Evolutionary conservation across 352 stramenopile species (phyloP), one percentile per base, ranked within the genome.

Genomic region (Thalassiosira hispida): DNA sequence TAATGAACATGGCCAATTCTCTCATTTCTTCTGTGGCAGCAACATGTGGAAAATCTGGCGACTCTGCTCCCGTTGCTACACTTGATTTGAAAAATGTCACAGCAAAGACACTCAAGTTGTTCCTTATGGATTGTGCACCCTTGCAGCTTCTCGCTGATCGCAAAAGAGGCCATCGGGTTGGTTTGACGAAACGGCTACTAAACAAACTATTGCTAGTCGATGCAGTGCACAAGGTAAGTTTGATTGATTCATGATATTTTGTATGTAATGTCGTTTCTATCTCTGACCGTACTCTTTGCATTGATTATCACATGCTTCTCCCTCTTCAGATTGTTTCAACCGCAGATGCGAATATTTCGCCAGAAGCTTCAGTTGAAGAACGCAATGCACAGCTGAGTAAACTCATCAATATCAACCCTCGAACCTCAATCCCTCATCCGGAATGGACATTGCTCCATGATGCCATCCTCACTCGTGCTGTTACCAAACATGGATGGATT

Each of bases 401-500:
- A 60, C 33, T 83, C 1, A 70, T 92, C 12, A 77, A 74, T 20
- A 68, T 90, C 31, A 72, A 86, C 42, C 59, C 51, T 11, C 65
- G 61, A 62, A 65, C 69, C 22, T 51, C 70, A 12, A 44, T 88
- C 14, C 90, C 90, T 27, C 87, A 94, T 85, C 65, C 79, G 16
- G 29, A 84, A 65, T 94, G 90, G 90, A 91, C 79, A 16, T 38
- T 51, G 9, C n/a, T 81, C 4, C 88, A 93, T 74, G 90, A 94
- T 86, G 82, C 83, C 31, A 74, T 91, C 27, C 69, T 94, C n/a
- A 73, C 92, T 69, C 56, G 70, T 20, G 84, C 87, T 33, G 85
- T 90, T 38, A 70, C 57, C 0, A 92, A 93, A 63, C 90, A 94
- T 79, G 90, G 90, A 16, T 94, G 87, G 87, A 71, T 92, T 66